A percentile compares a stretch with the other conserved stretches of the same genome.
These are phyloP conservation scores for Epichloe elymi DNA, from an alignment of 2,329 filamentous ascomycete species.

Conservation along the genomic window DNA sequence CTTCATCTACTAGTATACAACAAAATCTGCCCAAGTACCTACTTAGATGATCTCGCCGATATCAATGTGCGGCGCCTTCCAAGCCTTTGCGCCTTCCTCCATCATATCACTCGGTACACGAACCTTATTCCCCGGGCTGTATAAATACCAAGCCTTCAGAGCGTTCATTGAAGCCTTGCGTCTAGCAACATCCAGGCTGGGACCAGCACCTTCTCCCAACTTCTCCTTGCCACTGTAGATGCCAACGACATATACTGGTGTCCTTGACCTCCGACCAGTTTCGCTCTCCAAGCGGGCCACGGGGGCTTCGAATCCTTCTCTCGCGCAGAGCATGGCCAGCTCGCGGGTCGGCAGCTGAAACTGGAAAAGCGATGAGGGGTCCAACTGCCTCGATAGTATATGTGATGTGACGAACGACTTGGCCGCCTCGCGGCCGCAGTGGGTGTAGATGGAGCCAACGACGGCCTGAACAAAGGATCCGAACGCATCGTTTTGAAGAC, in stretches of 20 bases:
- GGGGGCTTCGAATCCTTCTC: conserved; percentile 75
- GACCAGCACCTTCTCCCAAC: conserved; percentile 77
- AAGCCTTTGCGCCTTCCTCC: conserved; percentile 44
- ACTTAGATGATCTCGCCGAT: conserved; percentile 52
- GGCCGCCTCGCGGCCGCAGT: conserved; percentile 65
- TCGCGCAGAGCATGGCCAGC: conserved; percentile 65
- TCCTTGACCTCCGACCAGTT: conserved; percentile 72
- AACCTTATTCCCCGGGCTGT: conserved; percentile 58
- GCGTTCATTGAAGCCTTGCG: conserved; percentile 70
- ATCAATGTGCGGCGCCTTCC: conserved; percentile 57
- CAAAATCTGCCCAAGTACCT: neutral
- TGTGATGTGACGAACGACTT: conserved; percentile 76
- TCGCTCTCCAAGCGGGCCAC: conserved; percentile 81
- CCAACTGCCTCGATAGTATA: conserved; percentile 66
- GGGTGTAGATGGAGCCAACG: conserved; percentile 72
- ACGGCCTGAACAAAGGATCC: conserved; percentile 72
- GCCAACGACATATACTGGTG: conserved; percentile 85
- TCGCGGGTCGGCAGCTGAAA: conserved; percentile 79
- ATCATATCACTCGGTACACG: conserved; percentile 59
- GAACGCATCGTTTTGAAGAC: conserved; percentile 62
- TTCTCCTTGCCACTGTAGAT: conserved; percentile 87
- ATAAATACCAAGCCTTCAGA: conserved; percentile 92
- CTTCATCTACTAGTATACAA: conserved; percentile 1
- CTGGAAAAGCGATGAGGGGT: conserved; percentile 65
- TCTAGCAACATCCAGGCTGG: conserved; percentile 65